Evolutionary conservation across 257 asterid species (phyloP).

Genomic region (Solanum raphanifolium): DNA sequence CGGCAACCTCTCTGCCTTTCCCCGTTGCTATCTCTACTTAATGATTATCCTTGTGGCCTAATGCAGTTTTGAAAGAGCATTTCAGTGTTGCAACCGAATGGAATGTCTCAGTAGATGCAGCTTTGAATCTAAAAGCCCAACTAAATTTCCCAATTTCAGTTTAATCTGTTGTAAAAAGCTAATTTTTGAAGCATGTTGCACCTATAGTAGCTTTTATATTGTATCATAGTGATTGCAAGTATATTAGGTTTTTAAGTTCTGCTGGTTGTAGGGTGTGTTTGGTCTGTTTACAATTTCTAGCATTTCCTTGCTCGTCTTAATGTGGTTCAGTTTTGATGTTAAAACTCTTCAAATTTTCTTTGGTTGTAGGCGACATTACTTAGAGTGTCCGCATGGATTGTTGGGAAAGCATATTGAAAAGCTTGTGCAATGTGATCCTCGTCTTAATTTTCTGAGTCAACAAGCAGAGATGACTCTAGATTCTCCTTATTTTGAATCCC

Average conservation of each 20-base stretch:
- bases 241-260: background rate
- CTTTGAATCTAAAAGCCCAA: background rate
- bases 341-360: background rate
- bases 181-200: background rate
- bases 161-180: background rate
- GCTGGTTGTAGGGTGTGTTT: background rate
- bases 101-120: background rate
- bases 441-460: constrained; percentile 79
- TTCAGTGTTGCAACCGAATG: background rate
- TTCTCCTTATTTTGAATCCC: constrained; percentile 69
- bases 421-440: constrained; percentile 89
- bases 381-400: constrained; percentile 80
- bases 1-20: background rate
- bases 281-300: background rate
- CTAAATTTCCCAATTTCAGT: background rate
- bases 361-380: constrained; percentile 64
- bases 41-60: background rate
- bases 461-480: constrained; percentile 62
- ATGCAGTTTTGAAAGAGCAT: background rate
- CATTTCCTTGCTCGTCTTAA: background rate
- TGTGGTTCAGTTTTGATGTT: background rate
- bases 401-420: constrained; percentile 90
- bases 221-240: background rate
- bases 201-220: background rate
- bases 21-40: background rate